phyloP scores from a whole-genome alignment of 1,284 basidiomycete species.

The Lentinus polychrous region DNA sequence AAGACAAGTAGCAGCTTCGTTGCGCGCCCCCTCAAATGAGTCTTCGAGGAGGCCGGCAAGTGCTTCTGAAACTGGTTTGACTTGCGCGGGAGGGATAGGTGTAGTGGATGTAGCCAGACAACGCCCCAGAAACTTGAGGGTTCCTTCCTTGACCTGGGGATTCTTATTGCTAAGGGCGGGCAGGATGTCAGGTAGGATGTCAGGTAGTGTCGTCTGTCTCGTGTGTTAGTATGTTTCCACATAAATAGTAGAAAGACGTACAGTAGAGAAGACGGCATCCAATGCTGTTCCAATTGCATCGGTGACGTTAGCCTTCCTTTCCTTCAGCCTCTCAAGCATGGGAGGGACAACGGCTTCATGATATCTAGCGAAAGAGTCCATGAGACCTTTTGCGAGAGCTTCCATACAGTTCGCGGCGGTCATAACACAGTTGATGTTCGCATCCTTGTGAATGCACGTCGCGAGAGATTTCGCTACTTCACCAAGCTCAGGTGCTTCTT shows the following conservation, averaged over 20 bases:
- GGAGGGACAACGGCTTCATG: constrained; percentile 71
- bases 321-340: constrained; percentile 90
- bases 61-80: constrained; percentile 81
- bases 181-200: constrained; percentile 82
- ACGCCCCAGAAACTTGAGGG: constrained; percentile 83
- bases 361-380: constrained; percentile 69
- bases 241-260: constrained; percentile 32
- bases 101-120: constrained; percentile 68
- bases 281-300: constrained; percentile 86
- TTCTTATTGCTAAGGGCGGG: constrained; percentile 85
- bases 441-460: constrained; percentile 80
- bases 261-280: constrained; percentile 85
- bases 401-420: constrained; percentile 84
- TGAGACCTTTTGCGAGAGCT: constrained; percentile 80
- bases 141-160: constrained; percentile 94
- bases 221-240: constrained; percentile 14
- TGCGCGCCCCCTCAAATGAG: constrained; percentile 85
- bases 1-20: constrained; percentile 82
- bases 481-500: constrained; percentile 68
- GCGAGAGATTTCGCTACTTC: constrained; percentile 76
- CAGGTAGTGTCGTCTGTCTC: constrained; percentile 68
- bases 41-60: constrained; percentile 81
- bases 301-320: constrained; percentile 86
- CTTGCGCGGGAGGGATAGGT: constrained; percentile 66
- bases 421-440: constrained; percentile 95